Evolutionary conservation across 2,329 filamentous ascomycete species (phyloP).

Genomic region (Cordyceps javanica): DNA sequence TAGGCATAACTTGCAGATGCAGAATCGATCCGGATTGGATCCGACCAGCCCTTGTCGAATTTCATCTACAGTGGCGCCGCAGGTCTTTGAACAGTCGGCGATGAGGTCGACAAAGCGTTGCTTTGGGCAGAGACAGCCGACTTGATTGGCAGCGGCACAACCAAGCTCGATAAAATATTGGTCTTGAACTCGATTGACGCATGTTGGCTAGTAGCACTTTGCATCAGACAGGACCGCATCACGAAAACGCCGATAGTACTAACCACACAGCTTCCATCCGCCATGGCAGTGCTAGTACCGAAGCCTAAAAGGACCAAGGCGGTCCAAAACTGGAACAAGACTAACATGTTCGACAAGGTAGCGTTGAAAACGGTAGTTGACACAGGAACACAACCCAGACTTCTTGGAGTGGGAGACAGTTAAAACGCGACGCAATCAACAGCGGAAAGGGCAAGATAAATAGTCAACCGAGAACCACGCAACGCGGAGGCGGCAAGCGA

Average conservation of each 20-base stretch:
- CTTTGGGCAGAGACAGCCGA: conserved; percentile 35
- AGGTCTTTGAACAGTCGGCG: conserved; percentile 32
- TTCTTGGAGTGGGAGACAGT: neutral
- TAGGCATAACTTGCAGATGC: conserved; percentile 18
- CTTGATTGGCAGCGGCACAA: conserved; percentile 25
- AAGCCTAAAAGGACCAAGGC: neutral
- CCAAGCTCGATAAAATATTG: conserved; percentile 8
- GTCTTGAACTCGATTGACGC: conserved; percentile 15
- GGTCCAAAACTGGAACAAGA: neutral
- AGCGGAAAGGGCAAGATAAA: neutral
- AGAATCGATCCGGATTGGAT: neutral
- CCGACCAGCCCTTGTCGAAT: conserved; percentile 17
- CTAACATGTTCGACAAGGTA: neutral
- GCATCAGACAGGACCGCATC: neutral
- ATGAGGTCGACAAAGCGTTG: conserved; percentile 30
- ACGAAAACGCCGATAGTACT: neutral
- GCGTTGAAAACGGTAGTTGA: neutral
- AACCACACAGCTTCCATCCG: neutral
- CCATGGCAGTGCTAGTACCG: neutral
- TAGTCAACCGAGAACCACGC: neutral
- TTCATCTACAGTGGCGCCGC: conserved; percentile 20
- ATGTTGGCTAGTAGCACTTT: conserved; percentile 16
- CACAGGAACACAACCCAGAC: neutral
- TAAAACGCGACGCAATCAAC: neutral
- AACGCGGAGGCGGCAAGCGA: neutral